These are phyloP conservation scores for Penicillium silybi DNA, from an alignment of 495 filamentous ascomycete species.

Conservation along the genomic window DNA sequence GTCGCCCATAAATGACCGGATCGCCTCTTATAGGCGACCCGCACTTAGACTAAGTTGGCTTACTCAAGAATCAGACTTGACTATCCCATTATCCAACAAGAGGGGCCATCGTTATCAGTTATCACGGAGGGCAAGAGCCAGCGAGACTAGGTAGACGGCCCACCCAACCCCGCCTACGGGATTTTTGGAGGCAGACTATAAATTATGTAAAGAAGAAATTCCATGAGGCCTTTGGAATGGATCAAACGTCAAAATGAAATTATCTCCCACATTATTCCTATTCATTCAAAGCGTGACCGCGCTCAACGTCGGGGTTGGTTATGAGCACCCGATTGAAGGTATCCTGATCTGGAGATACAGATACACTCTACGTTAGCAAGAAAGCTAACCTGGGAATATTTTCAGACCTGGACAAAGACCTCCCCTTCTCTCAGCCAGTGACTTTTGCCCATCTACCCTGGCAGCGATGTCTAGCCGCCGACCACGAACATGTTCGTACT, in stretches of 20 bases:
- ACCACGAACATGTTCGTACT: slow-evolving; percentile 9
- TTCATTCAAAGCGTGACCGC: not conserved
- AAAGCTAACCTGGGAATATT: no score
- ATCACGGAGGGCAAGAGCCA: no score
- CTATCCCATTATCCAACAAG: no score
- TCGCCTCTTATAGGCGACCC: no score
- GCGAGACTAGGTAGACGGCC: no score
- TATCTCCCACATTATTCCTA: not conserved
- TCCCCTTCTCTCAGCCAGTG: slow-evolving; percentile 24
- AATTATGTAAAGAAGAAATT: no score
- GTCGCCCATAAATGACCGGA: no score
- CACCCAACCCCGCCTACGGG: no score
- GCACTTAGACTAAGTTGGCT: no score
- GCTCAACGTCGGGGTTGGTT: not conserved
- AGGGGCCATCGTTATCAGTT: no score
- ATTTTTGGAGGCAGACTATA: no score
- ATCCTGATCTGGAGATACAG: not conserved
- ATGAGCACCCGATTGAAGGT: not conserved
- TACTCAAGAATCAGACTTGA: no score
- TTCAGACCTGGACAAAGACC: slow-evolving; percentile 26
- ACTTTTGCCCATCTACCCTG: slow-evolving; percentile 26
- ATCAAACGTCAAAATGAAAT: not conserved
- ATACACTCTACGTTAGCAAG: not conserved
- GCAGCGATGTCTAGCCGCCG: slow-evolving; percentile 18
- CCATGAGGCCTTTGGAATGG: not conserved